These are phyloP conservation scores for Gonapodya prolifera DNA, from an alignment of 192 early-diverging fungal species.

Conservation along the genomic window DNA sequence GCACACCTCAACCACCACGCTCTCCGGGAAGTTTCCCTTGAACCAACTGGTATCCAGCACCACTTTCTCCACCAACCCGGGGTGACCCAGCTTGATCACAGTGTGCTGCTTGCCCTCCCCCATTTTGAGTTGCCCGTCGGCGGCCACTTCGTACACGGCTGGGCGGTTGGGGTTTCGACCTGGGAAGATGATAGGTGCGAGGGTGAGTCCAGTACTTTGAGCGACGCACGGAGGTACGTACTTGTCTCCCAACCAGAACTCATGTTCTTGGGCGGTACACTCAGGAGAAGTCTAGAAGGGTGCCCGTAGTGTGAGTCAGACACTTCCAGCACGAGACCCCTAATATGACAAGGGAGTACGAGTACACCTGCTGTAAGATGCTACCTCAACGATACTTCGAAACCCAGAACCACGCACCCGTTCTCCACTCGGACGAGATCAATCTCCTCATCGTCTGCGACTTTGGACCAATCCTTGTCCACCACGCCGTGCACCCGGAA, in stretches of 20 bases:
- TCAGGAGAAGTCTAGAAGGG: too few relatives aligned
- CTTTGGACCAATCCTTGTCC: slow-evolving; percentile 18
- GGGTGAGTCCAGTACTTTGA: neutral
- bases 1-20: slow-evolving; percentile 56
- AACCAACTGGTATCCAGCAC: slow-evolving; percentile 82
- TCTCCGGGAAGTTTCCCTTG: slow-evolving; percentile 79
- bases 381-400: too few relatives aligned
- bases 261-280: too few relatives aligned
- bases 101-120: slow-evolving; percentile 56
- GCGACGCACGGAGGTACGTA: slow-evolving; percentile 4
- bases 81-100: slow-evolving; percentile 57
- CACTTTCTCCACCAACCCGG: slow-evolving; percentile 53
- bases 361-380: too few relatives aligned
- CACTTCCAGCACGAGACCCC: too few relatives aligned
- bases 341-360: too few relatives aligned
- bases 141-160: slow-evolving; percentile 16
- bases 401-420: too few relatives aligned
- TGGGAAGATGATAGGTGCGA: slow-evolving; percentile 19
- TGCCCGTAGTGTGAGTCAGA: too few relatives aligned
- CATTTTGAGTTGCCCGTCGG: slow-evolving; percentile 23
- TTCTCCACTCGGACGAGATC: too few relatives aligned
- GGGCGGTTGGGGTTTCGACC: slow-evolving; percentile 56
- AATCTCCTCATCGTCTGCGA: too few relatives aligned
- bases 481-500: slow-evolving; percentile 62
- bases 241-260: slow-evolving; percentile 89